Evolutionary conservation across 768 basidiomycete genomes (phyloP).

Genomic region (Boletus insuetus): DNA sequence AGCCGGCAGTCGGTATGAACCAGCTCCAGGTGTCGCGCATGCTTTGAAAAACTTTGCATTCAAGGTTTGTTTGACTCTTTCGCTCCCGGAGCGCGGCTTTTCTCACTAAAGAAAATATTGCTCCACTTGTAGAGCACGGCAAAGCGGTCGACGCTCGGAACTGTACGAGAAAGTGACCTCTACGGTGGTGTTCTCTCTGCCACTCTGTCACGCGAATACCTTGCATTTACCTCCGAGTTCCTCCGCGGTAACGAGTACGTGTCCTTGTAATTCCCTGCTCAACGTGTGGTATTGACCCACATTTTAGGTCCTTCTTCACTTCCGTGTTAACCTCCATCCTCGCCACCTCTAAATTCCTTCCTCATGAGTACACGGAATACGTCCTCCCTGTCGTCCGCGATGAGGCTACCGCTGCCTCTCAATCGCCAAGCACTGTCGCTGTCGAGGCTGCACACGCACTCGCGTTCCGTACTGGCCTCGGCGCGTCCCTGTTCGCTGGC

Average conservation of each 20-base stretch:
- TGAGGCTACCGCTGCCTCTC: constrained; percentile 61
- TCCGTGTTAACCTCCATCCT: constrained; percentile 84
- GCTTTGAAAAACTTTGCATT: constrained; percentile 97
- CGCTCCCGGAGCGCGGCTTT: not conserved
- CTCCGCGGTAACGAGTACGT: constrained; percentile 94
- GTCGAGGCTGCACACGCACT: constrained; percentile 85
- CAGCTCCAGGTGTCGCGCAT: constrained; percentile 87
- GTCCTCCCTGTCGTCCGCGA: constrained; percentile 68
- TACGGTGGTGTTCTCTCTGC: constrained; percentile 90
- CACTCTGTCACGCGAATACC: constrained; percentile 82
- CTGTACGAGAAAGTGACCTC: constrained; percentile 88
- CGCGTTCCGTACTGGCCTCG: constrained; percentile 94
- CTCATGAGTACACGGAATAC: constrained; percentile 74
- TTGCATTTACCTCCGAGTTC: constrained; percentile 94
- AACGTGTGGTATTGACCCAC: not conserved
- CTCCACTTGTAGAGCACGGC: constrained; percentile 64
- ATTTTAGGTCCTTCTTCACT: constrained; percentile 78
- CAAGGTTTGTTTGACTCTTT: constrained; percentile 63
- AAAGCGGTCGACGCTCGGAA: constrained; percentile 84
- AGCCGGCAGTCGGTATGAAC: constrained; percentile 87
- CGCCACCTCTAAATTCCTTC: constrained; percentile 77
- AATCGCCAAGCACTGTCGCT: constrained; percentile 65
- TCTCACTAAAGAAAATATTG: not conserved
- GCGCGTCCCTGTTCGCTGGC: constrained; percentile 84
- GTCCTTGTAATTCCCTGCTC: not conserved